These are phyloP conservation scores for Corylus americana DNA, from an alignment of 306 rosid genomes.

Conservation along the genomic window DNA sequence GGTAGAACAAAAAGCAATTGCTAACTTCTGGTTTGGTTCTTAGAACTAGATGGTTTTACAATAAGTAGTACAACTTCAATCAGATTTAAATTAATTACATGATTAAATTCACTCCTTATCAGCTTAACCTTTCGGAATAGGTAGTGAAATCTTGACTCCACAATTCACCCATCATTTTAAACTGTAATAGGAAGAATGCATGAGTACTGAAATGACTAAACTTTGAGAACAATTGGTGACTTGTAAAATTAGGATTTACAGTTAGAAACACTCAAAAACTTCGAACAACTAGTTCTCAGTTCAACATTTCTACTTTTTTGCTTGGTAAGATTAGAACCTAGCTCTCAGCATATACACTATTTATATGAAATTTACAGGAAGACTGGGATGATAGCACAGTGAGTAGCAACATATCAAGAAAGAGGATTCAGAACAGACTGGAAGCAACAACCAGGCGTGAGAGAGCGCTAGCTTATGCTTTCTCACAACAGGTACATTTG, in stretches of 20 bases:
- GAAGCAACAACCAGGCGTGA: conserved; percentile 90
- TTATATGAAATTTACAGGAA: conserved; percentile 53
- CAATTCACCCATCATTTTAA: not conserved
- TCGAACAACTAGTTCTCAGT: not conserved
- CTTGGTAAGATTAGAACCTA: not conserved
- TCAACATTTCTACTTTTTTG: not conserved
- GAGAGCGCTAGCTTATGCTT: conserved; percentile 95
- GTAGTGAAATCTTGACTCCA: too few relatives aligned
- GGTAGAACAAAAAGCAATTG: conserved; percentile 37
- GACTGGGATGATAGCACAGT: conserved; percentile 97
- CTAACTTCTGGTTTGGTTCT: conserved; percentile 12
- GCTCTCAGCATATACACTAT: not conserved
- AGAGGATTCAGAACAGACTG: conserved; percentile 80
- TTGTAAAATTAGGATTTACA: not conserved
- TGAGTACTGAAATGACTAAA: not conserved
- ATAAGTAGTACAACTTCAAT: not conserved
- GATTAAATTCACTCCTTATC: too few relatives aligned
- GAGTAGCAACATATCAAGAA: conserved; percentile 77
- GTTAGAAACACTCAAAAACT: not conserved
- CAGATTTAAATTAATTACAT: too few relatives aligned
- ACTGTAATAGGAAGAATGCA: not conserved
- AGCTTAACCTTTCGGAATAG: too few relatives aligned
- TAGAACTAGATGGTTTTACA: conserved; percentile 9
- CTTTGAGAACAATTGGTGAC: not conserved
- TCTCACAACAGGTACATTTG: conserved; percentile 81